A percentile compares a stretch with the other conserved stretches of the same genome.
Conservation (phyloP, 2,329 filamentous ascomycete species). For the Bipolaris oryzae region DNA sequence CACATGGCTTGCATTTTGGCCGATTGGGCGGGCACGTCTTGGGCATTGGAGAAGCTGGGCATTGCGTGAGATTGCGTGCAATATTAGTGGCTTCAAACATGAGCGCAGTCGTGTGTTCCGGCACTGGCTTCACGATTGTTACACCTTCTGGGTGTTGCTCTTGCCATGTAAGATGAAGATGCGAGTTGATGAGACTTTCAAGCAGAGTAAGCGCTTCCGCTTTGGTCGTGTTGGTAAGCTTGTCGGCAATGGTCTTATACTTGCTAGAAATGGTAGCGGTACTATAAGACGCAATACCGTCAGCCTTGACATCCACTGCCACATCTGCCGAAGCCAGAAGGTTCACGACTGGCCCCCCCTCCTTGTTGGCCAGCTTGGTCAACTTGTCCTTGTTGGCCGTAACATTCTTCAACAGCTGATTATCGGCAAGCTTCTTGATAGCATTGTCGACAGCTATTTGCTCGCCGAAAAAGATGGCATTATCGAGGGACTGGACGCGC, state of each 20-base stretch:
- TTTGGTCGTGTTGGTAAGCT: constrained; percentile 59
- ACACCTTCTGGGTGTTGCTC: constrained; percentile 78
- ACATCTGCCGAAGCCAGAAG: constrained; percentile 62
- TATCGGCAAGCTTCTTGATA: constrained; percentile 50
- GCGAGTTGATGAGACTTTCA: constrained; percentile 77
- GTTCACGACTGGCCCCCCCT: constrained; percentile 67
- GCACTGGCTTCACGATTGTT: constrained; percentile 78
- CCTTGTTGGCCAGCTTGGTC: constrained; percentile 57
- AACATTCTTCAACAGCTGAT: constrained; percentile 60
- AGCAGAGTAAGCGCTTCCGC: constrained; percentile 69
- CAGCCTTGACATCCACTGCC: constrained; percentile 66
- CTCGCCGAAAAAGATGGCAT: constrained; percentile 74
- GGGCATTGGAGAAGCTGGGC: constrained; percentile 73
- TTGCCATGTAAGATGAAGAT: constrained; percentile 86
- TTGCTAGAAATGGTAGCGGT: constrained; percentile 62
- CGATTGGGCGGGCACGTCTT: constrained; percentile 83
- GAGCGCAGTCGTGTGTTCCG: constrained; percentile 75
- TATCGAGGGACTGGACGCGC: constrained; percentile 73
- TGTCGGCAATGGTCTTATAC: constrained; percentile 71
- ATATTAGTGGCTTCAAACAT: constrained; percentile 73
- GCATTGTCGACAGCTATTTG: constrained; percentile 56
- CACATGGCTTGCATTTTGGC: constrained; percentile 74
- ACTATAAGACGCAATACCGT: constrained; percentile 79
- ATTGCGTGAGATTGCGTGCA: constrained; percentile 76
- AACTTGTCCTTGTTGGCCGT: constrained; percentile 67